phyloP scores from a whole-genome alignment of 768 basidiomycete species.

The Chiua virens region DNA sequence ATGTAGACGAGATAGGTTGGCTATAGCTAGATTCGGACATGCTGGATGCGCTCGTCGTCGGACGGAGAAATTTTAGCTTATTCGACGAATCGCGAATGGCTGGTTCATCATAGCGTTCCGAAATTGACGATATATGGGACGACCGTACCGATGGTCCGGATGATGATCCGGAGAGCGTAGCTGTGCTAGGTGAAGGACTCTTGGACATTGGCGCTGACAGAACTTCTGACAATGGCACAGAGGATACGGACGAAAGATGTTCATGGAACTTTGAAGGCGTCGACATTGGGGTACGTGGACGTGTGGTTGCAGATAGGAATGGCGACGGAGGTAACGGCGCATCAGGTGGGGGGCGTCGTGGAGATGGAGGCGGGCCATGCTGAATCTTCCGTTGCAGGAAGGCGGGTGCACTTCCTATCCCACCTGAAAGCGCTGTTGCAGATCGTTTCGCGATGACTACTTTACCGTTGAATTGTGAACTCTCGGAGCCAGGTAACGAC shows the following conservation, averaged over 20 bases:
- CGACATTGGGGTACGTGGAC: slow-evolving; percentile 10
- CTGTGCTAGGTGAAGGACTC: slow-evolving; percentile 20
- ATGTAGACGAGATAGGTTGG: slow-evolving; percentile 8
- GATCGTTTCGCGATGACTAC: slow-evolving; percentile 14
- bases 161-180: slow-evolving; percentile 29
- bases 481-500: slow-evolving; percentile 1
- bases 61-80: slow-evolving; percentile 11
- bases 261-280: slow-evolving; percentile 33
- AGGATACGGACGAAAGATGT: slow-evolving; percentile 32
- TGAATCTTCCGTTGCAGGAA: slow-evolving; percentile 33
- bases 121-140: slow-evolving; percentile 17
- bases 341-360: slow-evolving; percentile 30
- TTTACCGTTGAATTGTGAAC: slow-evolving; percentile 8
- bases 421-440: slow-evolving; percentile 1
- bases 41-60: slow-evolving; percentile 21
- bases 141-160: slow-evolving; percentile 31
- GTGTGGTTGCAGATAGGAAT: background rate
- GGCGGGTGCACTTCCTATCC: slow-evolving; percentile 17
- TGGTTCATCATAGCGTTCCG: slow-evolving; percentile 16
- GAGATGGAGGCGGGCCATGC: slow-evolving; percentile 22
- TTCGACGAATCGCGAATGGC: slow-evolving; percentile 9
- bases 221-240: slow-evolving; percentile 14
- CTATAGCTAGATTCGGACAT: slow-evolving; percentile 22
- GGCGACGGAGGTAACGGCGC: slow-evolving; percentile 30
- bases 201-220: slow-evolving; percentile 7